phyloP scores from a whole-genome alignment of 2,329 filamentous ascomycete genomes.

The Madurella fahalii region DNA sequence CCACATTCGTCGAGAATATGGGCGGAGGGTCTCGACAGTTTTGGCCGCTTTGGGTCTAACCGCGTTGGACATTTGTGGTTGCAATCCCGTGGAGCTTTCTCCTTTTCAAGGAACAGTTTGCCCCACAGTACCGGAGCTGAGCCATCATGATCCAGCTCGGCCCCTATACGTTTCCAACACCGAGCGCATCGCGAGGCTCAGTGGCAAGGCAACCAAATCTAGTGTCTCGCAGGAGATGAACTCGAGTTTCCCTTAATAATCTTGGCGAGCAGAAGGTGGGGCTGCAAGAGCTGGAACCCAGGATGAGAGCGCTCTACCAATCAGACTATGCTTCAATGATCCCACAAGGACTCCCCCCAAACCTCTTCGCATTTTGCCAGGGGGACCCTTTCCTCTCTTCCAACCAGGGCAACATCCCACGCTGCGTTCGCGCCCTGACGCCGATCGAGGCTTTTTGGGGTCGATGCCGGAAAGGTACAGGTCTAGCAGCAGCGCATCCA shows the following conservation, averaged over 20 bases:
- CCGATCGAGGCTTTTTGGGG: conserved; percentile 14
- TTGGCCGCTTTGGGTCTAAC: not conserved
- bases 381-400: conserved; percentile 6
- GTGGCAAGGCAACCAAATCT: not conserved
- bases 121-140: not conserved
- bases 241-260: conserved; percentile 1
- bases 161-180: not conserved
- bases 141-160: not conserved
- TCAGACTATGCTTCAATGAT: conserved; percentile 1
- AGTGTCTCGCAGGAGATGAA: conserved; percentile 4
- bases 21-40: not conserved
- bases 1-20: not conserved
- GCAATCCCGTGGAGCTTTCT: conserved; percentile 3
- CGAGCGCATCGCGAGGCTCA: not conserved
- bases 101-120: not conserved
- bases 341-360: conserved; percentile 12
- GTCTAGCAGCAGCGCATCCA: not conserved
- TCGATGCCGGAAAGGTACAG: not conserved
- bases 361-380: conserved; percentile 3
- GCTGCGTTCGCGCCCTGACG: conserved; percentile 12
- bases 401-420: conserved; percentile 18
- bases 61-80: not conserved
- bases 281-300: not conserved
- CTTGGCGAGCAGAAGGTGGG: not conserved
- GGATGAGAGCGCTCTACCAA: conserved; percentile 7